These are phyloP conservation scores for Colletotrichum musae DNA, from an alignment of 2,329 filamentous ascomycete species.

Conservation along the genomic window DNA sequence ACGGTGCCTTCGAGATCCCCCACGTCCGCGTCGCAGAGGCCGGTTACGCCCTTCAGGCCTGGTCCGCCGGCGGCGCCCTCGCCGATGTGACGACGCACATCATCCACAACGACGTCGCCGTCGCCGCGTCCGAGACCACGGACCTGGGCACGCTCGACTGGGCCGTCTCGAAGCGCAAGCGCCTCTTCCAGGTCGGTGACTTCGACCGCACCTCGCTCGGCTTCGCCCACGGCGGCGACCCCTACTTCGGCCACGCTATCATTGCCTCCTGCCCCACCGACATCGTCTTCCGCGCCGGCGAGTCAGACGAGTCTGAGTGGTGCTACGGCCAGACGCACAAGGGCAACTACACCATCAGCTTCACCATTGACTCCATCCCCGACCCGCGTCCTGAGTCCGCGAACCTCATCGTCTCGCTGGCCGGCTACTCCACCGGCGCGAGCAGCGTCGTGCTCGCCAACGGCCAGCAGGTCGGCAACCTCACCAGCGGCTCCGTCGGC, in stretches of 20 bases:
- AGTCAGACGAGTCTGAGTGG: constrained; percentile 58
- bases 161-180: constrained; percentile 53
- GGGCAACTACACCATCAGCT: constrained; percentile 54
- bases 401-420: constrained; percentile 58
- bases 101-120: constrained; percentile 56
- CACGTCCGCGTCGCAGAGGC: constrained; percentile 59
- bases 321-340: constrained; percentile 61
- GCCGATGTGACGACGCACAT: constrained; percentile 61
- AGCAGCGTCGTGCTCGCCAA: constrained; percentile 59
- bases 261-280: constrained; percentile 61
- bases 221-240: constrained; percentile 43
- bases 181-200: constrained; percentile 58
- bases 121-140: constrained; percentile 51
- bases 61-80: constrained; percentile 62
- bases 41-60: constrained; percentile 64
- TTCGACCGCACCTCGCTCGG: constrained; percentile 39
- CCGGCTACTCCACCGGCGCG: constrained; percentile 59
- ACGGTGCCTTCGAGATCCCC: constrained; percentile 59
- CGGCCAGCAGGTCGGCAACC: constrained; percentile 54
- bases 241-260: constrained; percentile 58
- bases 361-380: constrained; percentile 41
- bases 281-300: constrained; percentile 59
- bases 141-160: constrained; percentile 58
- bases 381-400: constrained; percentile 46
- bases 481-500: constrained; percentile 50